Percentiles rank a stretch among this genome's conserved stretches.
Evolutionary conservation across 495 filamentous ascomycete genomes (phyloP).

Genomic region (Venustampulla echinocandica): DNA sequence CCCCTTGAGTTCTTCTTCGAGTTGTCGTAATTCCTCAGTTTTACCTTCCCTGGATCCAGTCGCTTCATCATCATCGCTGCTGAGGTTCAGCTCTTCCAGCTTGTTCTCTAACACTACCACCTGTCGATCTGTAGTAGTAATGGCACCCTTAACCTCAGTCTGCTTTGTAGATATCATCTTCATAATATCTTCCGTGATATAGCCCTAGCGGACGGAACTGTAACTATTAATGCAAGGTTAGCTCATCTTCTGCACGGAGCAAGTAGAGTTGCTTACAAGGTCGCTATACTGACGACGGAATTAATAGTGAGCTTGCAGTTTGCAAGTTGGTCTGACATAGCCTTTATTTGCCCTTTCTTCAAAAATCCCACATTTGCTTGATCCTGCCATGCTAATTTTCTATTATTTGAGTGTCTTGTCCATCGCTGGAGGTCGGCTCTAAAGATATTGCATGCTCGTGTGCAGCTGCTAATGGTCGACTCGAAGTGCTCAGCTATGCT

Average conservation of each 20-base stretch:
- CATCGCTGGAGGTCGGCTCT: slow-evolving; percentile 27
- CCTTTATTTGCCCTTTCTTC: slow-evolving; percentile 27
- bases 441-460: slow-evolving; percentile 29
- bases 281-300: slow-evolving; percentile 26
- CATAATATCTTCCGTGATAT: slow-evolving; percentile 25
- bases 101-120: slow-evolving; percentile 24
- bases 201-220: slow-evolving; percentile 26
- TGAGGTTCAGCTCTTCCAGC: slow-evolving; percentile 25
- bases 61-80: slow-evolving; percentile 20
- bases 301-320: slow-evolving; percentile 28
- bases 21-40: slow-evolving; percentile 24
- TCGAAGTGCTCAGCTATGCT: slow-evolving; percentile 26
- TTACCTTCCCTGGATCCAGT: slow-evolving; percentile 16
- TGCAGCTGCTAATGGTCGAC: slow-evolving; percentile 24
- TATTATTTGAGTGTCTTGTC: slow-evolving; percentile 31
- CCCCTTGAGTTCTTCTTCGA: slow-evolving; percentile 26
- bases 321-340: slow-evolving; percentile 31
- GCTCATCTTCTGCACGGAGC: slow-evolving; percentile 4
- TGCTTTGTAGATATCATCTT: slow-evolving; percentile 24
- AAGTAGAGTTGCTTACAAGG: slow-evolving; percentile 24
- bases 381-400: slow-evolving; percentile 28
- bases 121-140: slow-evolving; percentile 25
- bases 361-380: slow-evolving; percentile 30
- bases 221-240: slow-evolving; percentile 25
- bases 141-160: slow-evolving; percentile 23